A percentile compares a stretch with the other conserved stretches of the same genome.
Evolutionary conservation across 169 alveolate species (phyloP).

Genomic region (Eimeria tenella): DNA sequence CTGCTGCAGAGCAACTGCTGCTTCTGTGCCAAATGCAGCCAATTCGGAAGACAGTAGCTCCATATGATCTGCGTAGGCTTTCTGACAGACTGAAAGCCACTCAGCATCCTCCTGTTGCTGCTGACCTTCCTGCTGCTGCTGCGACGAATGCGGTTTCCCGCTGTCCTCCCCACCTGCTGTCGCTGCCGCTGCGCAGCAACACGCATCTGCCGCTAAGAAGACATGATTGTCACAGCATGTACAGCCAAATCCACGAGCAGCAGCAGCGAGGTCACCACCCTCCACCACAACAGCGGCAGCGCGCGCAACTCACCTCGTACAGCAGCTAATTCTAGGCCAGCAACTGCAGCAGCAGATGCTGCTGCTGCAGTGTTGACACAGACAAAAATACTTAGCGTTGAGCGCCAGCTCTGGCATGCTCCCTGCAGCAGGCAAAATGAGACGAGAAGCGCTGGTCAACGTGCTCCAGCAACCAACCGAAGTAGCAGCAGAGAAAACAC

Average conservation of each 20-base stretch:
- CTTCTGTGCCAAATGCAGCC: conserved; percentile 22
- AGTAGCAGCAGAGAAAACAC: conserved; percentile 13
- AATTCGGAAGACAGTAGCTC: conserved; percentile 23
- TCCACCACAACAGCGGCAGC: not conserved
- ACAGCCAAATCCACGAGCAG: not conserved
- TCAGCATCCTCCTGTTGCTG: conserved; percentile 28
- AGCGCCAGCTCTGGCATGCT: conserved; percentile 58
- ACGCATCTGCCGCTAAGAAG: not conserved
- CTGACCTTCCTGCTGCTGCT: conserved; percentile 26
- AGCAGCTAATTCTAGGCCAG: conserved; percentile 32
- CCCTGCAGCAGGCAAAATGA: not conserved
- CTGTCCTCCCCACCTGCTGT: not conserved
- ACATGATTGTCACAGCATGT: not conserved
- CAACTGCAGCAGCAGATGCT: conserved; percentile 58
- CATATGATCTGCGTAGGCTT: conserved; percentile 43
- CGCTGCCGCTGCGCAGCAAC: conserved; percentile 51
- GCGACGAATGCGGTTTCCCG: not conserved
- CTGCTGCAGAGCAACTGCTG: conserved; percentile 47
- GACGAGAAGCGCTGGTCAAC: not conserved
- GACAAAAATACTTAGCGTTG: conserved; percentile 33
- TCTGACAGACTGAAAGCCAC: conserved; percentile 28
- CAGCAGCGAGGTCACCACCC: not conserved
- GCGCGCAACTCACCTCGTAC: conserved; percentile 20
- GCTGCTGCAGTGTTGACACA: conserved; percentile 44
- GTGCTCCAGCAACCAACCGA: not conserved